Evolutionary conservation across 208 protist genomes (phyloP).

Genomic region (Pavlovales sp.): DNA sequence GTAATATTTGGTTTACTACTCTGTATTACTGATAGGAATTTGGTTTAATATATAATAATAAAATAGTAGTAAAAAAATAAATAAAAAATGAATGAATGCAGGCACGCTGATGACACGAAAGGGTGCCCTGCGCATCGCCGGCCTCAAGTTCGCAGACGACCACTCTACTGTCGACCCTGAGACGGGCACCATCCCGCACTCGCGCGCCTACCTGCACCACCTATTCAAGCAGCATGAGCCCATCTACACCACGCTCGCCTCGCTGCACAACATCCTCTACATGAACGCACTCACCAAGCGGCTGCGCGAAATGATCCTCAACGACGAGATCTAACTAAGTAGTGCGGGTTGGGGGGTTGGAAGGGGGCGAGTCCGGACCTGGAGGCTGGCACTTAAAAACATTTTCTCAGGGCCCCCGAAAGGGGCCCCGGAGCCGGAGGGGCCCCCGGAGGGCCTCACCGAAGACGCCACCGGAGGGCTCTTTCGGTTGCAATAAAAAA

Average conservation of each 20-base stretch:
- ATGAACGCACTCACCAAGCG: constrained; percentile 25
- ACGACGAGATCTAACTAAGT: constrained; percentile 42
- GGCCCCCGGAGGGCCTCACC: too few species aligned
- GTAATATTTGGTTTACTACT: too few species aligned
- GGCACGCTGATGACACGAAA: constrained; percentile 14
- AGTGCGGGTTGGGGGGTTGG: too few species aligned
- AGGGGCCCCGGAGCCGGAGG: too few species aligned
- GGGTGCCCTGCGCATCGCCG: constrained; percentile 25
- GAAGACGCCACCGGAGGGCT: too few species aligned
- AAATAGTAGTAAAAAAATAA: not conserved
- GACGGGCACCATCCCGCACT: constrained; percentile 3
- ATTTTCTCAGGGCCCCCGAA: too few species aligned
- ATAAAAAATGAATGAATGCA: not conserved
- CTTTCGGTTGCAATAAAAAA: too few species aligned
- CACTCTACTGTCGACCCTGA: constrained; percentile 30
- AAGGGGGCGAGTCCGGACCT: too few species aligned
- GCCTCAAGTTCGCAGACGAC: constrained; percentile 5
- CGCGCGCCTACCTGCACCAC: constrained; percentile 41
- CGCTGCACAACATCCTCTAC: constrained; percentile 41
- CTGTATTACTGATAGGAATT: too few species aligned
- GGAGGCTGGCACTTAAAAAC: too few species aligned
- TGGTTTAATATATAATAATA: too few species aligned
- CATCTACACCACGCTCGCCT: constrained; percentile 25
- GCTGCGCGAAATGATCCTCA: constrained; percentile 24
- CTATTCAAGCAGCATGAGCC: constrained; percentile 47